Conservation (phyloP, 371 early-diverging fungal genomes). For the Zychaea mexicana region DNA sequence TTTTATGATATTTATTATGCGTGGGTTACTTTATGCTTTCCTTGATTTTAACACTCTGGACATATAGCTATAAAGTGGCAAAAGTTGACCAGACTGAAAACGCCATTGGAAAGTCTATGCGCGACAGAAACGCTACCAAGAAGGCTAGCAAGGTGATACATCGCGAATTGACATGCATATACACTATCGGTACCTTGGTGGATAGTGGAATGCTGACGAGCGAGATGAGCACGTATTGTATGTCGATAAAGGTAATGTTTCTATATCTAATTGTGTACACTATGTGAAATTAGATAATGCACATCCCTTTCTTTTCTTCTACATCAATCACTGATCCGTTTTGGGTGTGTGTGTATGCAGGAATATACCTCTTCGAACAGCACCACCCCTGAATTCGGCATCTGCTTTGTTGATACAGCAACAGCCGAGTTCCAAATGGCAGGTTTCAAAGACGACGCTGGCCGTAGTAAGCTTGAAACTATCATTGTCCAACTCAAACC, state of each 20-base stretch:
- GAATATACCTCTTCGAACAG: constrained; percentile 41
- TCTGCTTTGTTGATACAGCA: constrained; percentile 95
- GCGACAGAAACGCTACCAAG: constrained; percentile 71
- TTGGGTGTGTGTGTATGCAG: too few species aligned
- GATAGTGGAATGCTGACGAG: constrained; percentile 86
- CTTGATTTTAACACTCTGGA: too few species aligned
- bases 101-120: constrained; percentile 93
- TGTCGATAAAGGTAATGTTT: constrained; percentile 79
- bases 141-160: constrained; percentile 86
- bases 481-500: constrained; percentile 92
- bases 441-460: constrained; percentile 83
- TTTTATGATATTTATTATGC: too few species aligned
- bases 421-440: constrained; percentile 89
- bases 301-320: neutral
- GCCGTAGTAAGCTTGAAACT: constrained; percentile 89
- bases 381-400: constrained; percentile 62
- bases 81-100: constrained; percentile 99
- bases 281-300: constrained; percentile 8
- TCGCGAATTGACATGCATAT: constrained; percentile 92
- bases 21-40: too few species aligned
- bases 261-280: neutral
- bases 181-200: constrained; percentile 96
- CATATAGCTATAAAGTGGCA: constrained; percentile 83
- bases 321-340: too few species aligned
- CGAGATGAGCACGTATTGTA: constrained; percentile 91